These are phyloP conservation scores for Colletotrichum caudatum DNA, from an alignment of 2,329 filamentous ascomycete genomes.

Conservation along the genomic window DNA sequence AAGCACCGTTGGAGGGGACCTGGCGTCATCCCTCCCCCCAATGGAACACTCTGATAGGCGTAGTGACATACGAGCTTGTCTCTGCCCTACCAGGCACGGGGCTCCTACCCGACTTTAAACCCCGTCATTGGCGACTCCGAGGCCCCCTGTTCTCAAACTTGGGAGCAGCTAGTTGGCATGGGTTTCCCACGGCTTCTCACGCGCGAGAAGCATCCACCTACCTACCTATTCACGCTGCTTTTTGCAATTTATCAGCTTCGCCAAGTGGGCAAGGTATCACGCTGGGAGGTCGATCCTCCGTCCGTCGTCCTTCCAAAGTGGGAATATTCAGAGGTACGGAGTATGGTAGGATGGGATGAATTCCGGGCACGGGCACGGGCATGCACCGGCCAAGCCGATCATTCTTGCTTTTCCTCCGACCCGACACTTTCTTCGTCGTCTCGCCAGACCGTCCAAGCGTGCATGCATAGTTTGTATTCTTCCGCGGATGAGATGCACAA, in stretches of 20 bases:
- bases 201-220: conserved; percentile 11
- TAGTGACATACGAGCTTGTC: conserved; percentile 39
- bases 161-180: neutral
- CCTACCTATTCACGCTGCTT: neutral
- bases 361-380: neutral
- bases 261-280: neutral
- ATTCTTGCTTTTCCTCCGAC: conserved; percentile 36
- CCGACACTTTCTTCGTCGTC: conserved; percentile 23
- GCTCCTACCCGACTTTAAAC: conserved; percentile 23
- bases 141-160: neutral
- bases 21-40: conserved; percentile 36
- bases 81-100: conserved; percentile 42
- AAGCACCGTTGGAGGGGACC: conserved; percentile 36
- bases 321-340: neutral
- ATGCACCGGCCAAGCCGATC: neutral
- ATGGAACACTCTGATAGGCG: conserved; percentile 36
- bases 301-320: neutral
- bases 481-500: conserved; percentile 19
- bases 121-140: conserved; percentile 30
- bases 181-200: conserved; percentile 7
- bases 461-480: conserved; percentile 23
- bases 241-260: neutral
- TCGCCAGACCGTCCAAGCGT: conserved; percentile 29
- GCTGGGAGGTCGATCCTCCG: no score
- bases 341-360: no score